Percentiles rank a stretch among this genome's conserved stretches.
These are phyloP conservation scores for Auxenochlorella pyrenoidosa DNA, from an alignment of 139 green algal genomes.

Conservation along the genomic window DNA sequence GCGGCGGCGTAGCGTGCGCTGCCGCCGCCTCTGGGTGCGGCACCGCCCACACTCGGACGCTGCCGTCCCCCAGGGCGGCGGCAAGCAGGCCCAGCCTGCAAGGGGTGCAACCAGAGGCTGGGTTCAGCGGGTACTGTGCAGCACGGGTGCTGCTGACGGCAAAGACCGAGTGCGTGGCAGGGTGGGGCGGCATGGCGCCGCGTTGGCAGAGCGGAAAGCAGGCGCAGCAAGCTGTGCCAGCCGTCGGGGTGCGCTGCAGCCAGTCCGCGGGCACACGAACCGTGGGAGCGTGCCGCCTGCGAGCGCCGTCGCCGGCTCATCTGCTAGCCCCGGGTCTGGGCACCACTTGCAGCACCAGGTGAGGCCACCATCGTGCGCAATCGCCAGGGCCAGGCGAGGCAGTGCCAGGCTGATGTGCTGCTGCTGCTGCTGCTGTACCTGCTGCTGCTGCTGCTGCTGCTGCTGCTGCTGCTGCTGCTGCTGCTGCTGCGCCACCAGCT, in stretches of 20 bases:
- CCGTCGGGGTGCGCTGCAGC: too few relatives aligned
- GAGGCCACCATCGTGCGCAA: constrained; percentile 63
- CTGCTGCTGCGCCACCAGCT: background rate
- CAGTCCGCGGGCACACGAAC: background rate
- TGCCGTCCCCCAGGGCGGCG: constrained; percentile 63
- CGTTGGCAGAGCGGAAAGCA: too few relatives aligned
- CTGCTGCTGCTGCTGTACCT: background rate
- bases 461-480: background rate
- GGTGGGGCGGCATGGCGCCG: too few relatives aligned
- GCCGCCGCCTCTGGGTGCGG: constrained; percentile 31
- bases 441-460: background rate
- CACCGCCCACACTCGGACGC: constrained; percentile 56
- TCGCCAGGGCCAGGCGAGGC: constrained; percentile 34
- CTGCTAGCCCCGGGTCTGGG: constrained; percentile 39
- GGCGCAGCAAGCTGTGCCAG: too few relatives aligned
- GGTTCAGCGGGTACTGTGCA: too few relatives aligned
- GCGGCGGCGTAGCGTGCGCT: background rate
- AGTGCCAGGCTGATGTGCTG: background rate
- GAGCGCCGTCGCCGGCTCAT: constrained; percentile 21
- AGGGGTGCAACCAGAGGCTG: too few relatives aligned
- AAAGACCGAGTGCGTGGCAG: too few relatives aligned
- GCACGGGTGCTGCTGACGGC: too few relatives aligned
- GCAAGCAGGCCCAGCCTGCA: constrained; percentile 66
- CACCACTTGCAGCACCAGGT: constrained; percentile 70
- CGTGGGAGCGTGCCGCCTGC: background rate